Conservation (phyloP, 495 filamentous ascomycete species). For the Aspergillus campestris region DNA sequence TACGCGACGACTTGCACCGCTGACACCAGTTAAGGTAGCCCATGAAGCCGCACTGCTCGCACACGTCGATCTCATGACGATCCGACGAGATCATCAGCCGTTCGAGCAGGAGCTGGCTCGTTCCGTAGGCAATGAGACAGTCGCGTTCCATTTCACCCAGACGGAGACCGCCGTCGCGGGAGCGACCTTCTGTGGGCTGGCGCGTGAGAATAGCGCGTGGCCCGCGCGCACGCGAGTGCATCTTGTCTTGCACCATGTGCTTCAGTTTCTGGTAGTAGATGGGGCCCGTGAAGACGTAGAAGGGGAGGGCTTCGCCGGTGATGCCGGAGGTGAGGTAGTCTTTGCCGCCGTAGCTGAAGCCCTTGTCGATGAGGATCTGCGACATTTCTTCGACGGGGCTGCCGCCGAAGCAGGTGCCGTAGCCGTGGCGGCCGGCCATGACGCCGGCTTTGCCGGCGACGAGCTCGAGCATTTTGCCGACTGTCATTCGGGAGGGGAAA, state of each 20-base stretch:
- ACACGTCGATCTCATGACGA: conserved; percentile 83
- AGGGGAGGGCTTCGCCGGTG: conserved; percentile 85
- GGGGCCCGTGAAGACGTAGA: conserved; percentile 96
- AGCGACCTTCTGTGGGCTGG: conserved; percentile 94
- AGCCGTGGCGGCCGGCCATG: conserved; percentile 69
- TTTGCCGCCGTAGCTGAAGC: conserved; percentile 93
- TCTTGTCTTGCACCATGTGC: conserved; percentile 99
- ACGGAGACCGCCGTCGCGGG: conserved; percentile 82
- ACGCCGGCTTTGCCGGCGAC: conserved; percentile 92
- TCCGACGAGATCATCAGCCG: conserved; percentile 91
- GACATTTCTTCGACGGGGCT: conserved; percentile 88
- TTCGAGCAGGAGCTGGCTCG: conserved; percentile 85
- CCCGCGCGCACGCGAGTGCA: conserved; percentile 90
- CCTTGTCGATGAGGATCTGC: conserved; percentile 69
- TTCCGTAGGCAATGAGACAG: conserved; percentile 92
- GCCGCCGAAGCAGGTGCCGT: conserved; percentile 93
- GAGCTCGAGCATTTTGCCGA: conserved; percentile 95
- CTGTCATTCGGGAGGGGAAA: conserved; percentile 99
- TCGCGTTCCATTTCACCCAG: conserved; percentile 99
- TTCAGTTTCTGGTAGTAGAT: conserved; percentile 99
- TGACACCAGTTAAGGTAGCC: conserved; percentile 91
- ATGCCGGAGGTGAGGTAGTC: conserved; percentile 94
- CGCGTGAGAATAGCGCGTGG: conserved; percentile 87
- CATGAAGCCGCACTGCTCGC: conserved; percentile 87
- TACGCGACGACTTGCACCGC: conserved; percentile 71